Conservation (phyloP, 306 rosid species). For the Clitoria ternatea region DNA sequence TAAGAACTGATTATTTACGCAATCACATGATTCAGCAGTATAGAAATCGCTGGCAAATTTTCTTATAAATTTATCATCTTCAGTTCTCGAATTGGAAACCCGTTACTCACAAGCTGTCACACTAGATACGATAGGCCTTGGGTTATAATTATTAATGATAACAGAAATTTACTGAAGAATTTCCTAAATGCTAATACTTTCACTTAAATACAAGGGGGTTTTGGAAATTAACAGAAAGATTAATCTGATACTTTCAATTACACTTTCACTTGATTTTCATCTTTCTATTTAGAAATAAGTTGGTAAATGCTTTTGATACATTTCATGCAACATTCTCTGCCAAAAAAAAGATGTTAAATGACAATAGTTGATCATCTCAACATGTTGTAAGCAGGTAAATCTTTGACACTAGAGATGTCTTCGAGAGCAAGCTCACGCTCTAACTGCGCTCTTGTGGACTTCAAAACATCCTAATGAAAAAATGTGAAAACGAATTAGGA, state of each 20-base stretch:
- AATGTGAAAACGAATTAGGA: not conserved
- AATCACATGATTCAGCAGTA: not conserved
- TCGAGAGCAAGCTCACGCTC: slow-evolving; percentile 96
- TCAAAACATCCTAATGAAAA: slow-evolving; percentile 66
- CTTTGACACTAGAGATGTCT: slow-evolving; percentile 62
- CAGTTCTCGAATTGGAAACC: not conserved
- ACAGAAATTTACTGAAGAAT: not conserved
- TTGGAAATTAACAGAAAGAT: not conserved
- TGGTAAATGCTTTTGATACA: slow-evolving; percentile 19
- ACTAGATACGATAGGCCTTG: not conserved
- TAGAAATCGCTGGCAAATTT: not conserved
- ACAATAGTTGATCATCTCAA: slow-evolving; percentile 45
- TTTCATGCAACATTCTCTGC: slow-evolving; percentile 2
- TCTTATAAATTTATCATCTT: not conserved
- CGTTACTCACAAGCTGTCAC: not conserved
- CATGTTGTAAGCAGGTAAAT: slow-evolving; percentile 80
- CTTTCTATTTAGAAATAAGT: not conserved
- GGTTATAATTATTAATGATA: not conserved
- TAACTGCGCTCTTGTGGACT: slow-evolving; percentile 75
- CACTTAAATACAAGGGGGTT: not conserved
- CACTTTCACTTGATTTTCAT: slow-evolving; percentile 19
- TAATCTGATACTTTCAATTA: not conserved
- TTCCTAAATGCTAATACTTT: not conserved
- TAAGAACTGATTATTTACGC: not conserved
- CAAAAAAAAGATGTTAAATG: not conserved